Evolutionary conservation across 2,329 filamentous ascomycete species (phyloP), one percentile per base, ranked within the genome.

Genomic region (Juglanconis sp.): DNA sequence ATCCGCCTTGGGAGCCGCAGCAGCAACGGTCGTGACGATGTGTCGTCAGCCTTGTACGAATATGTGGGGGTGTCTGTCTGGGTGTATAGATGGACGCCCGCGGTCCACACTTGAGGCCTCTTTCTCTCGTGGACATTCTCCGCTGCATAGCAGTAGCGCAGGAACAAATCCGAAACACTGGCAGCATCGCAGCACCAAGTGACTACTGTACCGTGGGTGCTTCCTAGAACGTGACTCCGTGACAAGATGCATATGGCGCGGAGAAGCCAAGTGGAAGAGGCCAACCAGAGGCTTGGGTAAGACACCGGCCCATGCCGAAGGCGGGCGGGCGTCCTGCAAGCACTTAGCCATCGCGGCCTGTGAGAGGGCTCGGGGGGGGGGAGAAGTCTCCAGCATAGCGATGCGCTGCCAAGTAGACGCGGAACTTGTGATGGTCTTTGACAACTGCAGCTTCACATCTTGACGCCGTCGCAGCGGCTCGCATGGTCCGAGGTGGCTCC

Each of bases 391-490:
- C 24, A 24, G 24, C 24, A 30, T 30, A 38, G n/a, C 30, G 44
- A 24, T 36, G 46, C 24, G 31, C n/a, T 38, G 53, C 38, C 6
- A 10, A 15, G 11, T 52, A 15, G n/a, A 24, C 30, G 38, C 17
- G 30, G n/a, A 35, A n/a, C 35, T 51, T 15, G 24, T 51, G 36
- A 49, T 57, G 31, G 38, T 48, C 15, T 36, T 24, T 2, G 24
- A 24, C 24, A 24, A 24, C 24, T 24, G 24, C 24, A 2, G 24
- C 24, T 54, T 57, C 44, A 46, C 42, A 35, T 47, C 30, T 46
- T 58, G 55, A 48, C 59, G 55, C 55, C 50, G 55, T 54, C 36
- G 55, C 59, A 58, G 59, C 55, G 59, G 50, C 55, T 61, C 54
- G 59, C 55, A 3, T 40, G 36, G 36, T 40, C 36, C 36, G 51